Evolutionary conservation across 2,329 filamentous ascomycete genomes (phyloP).

Genomic region (Curvularia sp.): DNA sequence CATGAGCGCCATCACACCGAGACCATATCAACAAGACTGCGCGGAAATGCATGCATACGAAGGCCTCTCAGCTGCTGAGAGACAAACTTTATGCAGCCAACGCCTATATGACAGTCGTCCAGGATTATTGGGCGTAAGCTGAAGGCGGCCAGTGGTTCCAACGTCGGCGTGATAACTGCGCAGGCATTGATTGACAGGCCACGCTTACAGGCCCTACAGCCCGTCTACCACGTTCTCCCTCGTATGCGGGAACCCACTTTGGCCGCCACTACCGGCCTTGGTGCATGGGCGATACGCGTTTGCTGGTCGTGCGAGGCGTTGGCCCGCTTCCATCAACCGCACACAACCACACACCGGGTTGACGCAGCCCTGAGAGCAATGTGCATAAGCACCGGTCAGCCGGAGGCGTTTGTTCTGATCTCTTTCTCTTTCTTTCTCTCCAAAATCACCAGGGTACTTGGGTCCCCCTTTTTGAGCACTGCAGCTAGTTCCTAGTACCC

Average conservation of each 20-base stretch:
- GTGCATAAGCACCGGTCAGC: background rate
- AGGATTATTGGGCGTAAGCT: slow-evolving; percentile 1
- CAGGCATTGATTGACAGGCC: background rate
- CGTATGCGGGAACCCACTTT: slow-evolving; percentile 16
- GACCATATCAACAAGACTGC: slow-evolving; percentile 1
- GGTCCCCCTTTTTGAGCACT: slow-evolving; percentile 3
- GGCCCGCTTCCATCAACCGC: background rate
- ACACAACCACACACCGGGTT: background rate
- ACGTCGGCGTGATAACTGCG: background rate
- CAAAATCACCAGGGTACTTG: background rate
- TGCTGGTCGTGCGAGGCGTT: slow-evolving; percentile 6
- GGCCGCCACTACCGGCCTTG: slow-evolving; percentile 15
- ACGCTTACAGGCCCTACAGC: slow-evolving; percentile 7
- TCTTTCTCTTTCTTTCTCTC: background rate
- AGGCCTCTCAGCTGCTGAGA: slow-evolving; percentile 24
- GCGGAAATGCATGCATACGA: slow-evolving; percentile 27
- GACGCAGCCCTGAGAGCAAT: background rate
- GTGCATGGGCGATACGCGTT: slow-evolving; percentile 4
- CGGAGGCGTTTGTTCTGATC: background rate
- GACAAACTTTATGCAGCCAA: slow-evolving; percentile 22
- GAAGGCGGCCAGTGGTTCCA: background rate
- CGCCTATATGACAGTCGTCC: slow-evolving; percentile 21
- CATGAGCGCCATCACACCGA: background rate
- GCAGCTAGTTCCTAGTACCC: slow-evolving; percentile 9
- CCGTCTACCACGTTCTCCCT: slow-evolving; percentile 16